Evolutionary conservation across 2,329 filamentous ascomycete genomes (phyloP).

Genomic region (Scedosporium aurantiacum): DNA sequence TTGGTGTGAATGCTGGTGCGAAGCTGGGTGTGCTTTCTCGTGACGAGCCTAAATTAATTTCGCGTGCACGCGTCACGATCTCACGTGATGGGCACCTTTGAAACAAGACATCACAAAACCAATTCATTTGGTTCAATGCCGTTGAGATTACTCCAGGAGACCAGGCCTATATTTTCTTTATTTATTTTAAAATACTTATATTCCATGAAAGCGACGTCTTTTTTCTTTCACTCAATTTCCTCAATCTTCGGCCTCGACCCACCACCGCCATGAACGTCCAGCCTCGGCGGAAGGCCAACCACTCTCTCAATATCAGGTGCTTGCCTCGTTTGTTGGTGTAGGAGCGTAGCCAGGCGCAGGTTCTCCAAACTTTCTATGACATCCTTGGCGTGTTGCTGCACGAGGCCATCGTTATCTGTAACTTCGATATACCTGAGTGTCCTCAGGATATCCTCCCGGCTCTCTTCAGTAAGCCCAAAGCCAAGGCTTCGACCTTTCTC

Average conservation of each 20-base stretch:
- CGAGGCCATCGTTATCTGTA: constrained; percentile 58
- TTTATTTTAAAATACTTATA: background rate
- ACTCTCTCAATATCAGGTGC: constrained; percentile 21
- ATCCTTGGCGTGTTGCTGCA: constrained; percentile 53
- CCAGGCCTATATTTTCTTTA: background rate
- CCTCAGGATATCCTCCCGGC: constrained; percentile 48
- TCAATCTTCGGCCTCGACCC: constrained; percentile 35
- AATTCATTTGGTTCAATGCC: too few species aligned
- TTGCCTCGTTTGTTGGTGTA: constrained; percentile 25
- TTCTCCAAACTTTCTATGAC: constrained; percentile 56
- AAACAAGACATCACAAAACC: background rate
- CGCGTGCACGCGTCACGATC: background rate
- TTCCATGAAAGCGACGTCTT: background rate
- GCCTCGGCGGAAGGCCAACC: constrained; percentile 11
- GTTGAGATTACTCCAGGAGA: background rate
- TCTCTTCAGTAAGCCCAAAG: constrained; percentile 43
- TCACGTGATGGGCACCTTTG: background rate
- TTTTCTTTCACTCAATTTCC: constrained; percentile 42
- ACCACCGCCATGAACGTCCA: constrained; percentile 11
- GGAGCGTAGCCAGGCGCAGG: constrained; percentile 43
- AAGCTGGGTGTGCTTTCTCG: background rate
- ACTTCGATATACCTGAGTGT: constrained; percentile 52
- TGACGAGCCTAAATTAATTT: background rate
- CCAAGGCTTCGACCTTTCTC: constrained; percentile 33
- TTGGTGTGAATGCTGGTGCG: background rate